A percentile compares a stretch with the other conserved stretches of the same genome.
Evolutionary conservation across 768 basidiomycete species (phyloP).

Genomic region (Russula compacta): DNA sequence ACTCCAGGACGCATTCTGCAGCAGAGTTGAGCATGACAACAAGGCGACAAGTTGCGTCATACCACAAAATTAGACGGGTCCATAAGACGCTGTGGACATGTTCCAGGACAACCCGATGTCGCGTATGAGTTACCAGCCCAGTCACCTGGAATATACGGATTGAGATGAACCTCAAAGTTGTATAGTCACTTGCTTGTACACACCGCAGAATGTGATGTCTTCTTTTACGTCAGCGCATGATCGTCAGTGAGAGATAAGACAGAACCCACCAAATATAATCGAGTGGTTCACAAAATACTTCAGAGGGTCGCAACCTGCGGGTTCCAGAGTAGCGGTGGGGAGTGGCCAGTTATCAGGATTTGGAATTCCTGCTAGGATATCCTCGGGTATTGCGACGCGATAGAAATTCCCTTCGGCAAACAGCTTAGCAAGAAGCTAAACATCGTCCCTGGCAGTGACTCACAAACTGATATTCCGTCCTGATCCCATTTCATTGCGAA

Average conservation of each 20-base stretch:
- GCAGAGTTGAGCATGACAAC: neutral
- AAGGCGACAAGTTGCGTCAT: conserved; percentile 23
- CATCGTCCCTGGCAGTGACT: conserved; percentile 24
- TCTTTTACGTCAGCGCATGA: neutral
- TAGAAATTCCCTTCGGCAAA: conserved; percentile 66
- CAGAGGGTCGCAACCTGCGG: conserved; percentile 46
- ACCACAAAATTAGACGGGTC: conserved; percentile 68
- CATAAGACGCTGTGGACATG: conserved; percentile 52
- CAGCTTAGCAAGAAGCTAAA: neutral
- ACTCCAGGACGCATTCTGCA: conserved; percentile 70
- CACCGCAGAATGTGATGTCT: conserved; percentile 83
- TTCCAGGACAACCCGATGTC: conserved; percentile 66
- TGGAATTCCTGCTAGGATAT: conserved; percentile 53
- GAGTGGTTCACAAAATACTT: conserved; percentile 60
- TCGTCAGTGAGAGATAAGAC: neutral
- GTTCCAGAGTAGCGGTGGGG: conserved; percentile 53
- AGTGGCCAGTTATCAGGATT: conserved; percentile 59
- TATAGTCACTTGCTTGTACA: conserved; percentile 17
- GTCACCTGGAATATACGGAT: conserved; percentile 40
- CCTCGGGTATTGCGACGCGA: conserved; percentile 62
- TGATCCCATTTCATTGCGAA: conserved; percentile 89
- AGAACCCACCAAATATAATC: conserved; percentile 59
- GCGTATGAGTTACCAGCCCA: conserved; percentile 81
- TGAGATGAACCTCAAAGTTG: conserved; percentile 3
- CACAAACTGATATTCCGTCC: conserved; percentile 65